phyloP scores from a whole-genome alignment of 176 grass and related monocot species.

The Carex scoparia region DNA sequence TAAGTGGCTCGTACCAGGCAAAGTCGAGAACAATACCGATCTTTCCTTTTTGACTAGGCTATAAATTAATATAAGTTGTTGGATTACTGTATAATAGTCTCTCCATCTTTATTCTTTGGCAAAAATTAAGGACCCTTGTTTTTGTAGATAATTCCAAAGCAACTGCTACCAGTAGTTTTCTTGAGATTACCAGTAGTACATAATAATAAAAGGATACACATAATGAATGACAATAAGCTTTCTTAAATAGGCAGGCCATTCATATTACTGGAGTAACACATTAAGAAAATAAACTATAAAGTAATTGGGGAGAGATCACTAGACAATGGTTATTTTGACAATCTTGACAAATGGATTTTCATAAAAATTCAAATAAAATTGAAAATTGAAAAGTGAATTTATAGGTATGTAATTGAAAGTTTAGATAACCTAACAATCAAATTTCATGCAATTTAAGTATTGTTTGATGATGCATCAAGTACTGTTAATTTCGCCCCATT shows the following conservation, averaged over 20 bases:
- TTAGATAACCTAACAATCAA: too few species aligned
- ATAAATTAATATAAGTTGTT: not conserved
- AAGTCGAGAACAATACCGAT: conserved; percentile 71
- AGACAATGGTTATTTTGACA: too few species aligned
- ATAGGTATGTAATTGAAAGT: too few species aligned
- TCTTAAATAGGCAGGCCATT: not conserved
- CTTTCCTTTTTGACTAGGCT: conserved; percentile 53
- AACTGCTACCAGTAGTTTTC: not conserved
- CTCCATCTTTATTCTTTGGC: not conserved
- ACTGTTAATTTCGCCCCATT: too few species aligned
- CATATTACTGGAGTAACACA: not conserved
- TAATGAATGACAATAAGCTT: not conserved
- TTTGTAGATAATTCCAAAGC: not conserved
- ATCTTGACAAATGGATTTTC: too few species aligned
- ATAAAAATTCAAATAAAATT: too few species aligned
- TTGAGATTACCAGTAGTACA: not conserved
- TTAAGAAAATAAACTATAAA: not conserved
- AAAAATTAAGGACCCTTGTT: not conserved
- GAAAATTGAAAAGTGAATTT: too few species aligned
- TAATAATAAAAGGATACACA: not conserved
- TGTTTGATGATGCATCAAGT: too few species aligned
- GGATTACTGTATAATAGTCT: not conserved
- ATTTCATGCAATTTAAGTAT: too few species aligned
- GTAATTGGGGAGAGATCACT: too few species aligned
- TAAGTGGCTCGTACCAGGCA: conserved; percentile 62